Percentiles rank a stretch among this genome's conserved stretches.
phyloP scores from a whole-genome alignment of 495 filamentous ascomycete genomes.

The Durotheca rogersii region DNA sequence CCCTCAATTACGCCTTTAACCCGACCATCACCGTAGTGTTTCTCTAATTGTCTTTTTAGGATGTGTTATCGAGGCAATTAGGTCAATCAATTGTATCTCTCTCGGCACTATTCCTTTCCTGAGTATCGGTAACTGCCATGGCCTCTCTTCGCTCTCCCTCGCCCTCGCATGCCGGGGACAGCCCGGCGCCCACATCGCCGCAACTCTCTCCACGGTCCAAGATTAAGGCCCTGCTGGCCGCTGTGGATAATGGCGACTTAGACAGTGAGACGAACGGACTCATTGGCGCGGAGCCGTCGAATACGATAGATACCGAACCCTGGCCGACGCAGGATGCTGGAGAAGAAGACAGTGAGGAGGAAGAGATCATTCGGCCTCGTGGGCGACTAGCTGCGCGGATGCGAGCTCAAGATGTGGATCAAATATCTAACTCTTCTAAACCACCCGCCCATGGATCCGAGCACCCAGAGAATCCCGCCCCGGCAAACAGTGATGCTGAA shows the following conservation, averaged over 20 bases:
- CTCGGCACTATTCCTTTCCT: no score
- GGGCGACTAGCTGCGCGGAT: slow-evolving; percentile 73
- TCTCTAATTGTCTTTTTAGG: slow-evolving; percentile 6
- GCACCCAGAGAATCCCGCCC: slow-evolving; percentile 15
- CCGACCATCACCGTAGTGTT: slow-evolving; percentile 3
- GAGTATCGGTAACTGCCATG: slow-evolving; percentile 40
- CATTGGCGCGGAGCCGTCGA: slow-evolving; percentile 15
- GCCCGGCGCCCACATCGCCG: slow-evolving; percentile 33
- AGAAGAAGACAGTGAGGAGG: slow-evolving; percentile 48
- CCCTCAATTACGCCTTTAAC: slow-evolving; percentile 18
- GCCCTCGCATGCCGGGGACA: slow-evolving; percentile 36
- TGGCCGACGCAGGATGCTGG: slow-evolving; percentile 41
- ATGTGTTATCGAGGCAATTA: slow-evolving; percentile 13
- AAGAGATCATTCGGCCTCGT: slow-evolving; percentile 59
- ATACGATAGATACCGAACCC: slow-evolving; percentile 19
- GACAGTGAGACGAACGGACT: slow-evolving; percentile 40
- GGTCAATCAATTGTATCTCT: slow-evolving; percentile 7
- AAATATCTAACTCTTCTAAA: background rate
- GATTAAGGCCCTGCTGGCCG: slow-evolving; percentile 66
- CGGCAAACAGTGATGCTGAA: slow-evolving; percentile 1
- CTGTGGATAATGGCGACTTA: slow-evolving; percentile 60
- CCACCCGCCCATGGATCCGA: background rate
- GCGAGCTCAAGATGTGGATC: slow-evolving; percentile 42
- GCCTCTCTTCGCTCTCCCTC: slow-evolving; percentile 43
- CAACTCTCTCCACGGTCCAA: slow-evolving; percentile 67